Conservation (phyloP, 1,284 basidiomycete species). For the Ustilago esculenta region DNA sequence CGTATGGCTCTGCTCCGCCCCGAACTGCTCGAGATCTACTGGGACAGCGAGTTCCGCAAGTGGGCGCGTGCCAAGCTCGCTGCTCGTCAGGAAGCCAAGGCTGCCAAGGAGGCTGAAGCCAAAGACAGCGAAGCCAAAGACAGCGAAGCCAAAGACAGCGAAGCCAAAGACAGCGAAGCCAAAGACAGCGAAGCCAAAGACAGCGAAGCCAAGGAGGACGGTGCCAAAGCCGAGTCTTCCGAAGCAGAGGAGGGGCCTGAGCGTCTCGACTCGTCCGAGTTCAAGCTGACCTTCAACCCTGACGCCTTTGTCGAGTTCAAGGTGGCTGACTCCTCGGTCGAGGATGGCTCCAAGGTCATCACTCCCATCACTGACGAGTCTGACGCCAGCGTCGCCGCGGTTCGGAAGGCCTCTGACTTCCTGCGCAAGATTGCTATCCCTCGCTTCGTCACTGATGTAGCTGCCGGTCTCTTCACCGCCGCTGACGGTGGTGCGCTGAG, state of each 20-base stretch:
- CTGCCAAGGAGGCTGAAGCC: slow-evolving; percentile 25
- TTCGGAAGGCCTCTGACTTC: slow-evolving; percentile 71
- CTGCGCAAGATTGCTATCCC: slow-evolving; percentile 70
- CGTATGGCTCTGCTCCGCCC: slow-evolving; percentile 72
- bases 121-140: slow-evolving; percentile 45
- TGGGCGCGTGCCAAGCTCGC: slow-evolving; percentile 70
- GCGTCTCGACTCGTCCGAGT: slow-evolving; percentile 67
- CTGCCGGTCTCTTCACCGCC: slow-evolving; percentile 69
- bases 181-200: slow-evolving; percentile 41
- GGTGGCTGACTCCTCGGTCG: slow-evolving; percentile 38
- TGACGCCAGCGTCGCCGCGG: slow-evolving; percentile 70
- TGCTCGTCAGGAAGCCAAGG: slow-evolving; percentile 54
- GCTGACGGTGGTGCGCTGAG: slow-evolving; percentile 71
- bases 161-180: slow-evolving; percentile 10
- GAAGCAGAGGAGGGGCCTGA: slow-evolving; percentile 50
- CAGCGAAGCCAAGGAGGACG: slow-evolving; percentile 35
- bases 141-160: slow-evolving; percentile 7
- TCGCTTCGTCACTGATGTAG: slow-evolving; percentile 69
- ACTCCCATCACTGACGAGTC: slow-evolving; percentile 69
- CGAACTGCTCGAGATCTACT: slow-evolving; percentile 72
- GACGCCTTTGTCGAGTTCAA: slow-evolving; percentile 71
- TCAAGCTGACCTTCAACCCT: slow-evolving; percentile 72
- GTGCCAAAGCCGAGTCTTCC: slow-evolving; percentile 11
- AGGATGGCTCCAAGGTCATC: slow-evolving; percentile 46
- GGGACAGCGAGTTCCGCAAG: slow-evolving; percentile 71